phyloP scores from a whole-genome alignment of 495 filamentous ascomycete species.

The Xanthoparmelia taractica region DNA sequence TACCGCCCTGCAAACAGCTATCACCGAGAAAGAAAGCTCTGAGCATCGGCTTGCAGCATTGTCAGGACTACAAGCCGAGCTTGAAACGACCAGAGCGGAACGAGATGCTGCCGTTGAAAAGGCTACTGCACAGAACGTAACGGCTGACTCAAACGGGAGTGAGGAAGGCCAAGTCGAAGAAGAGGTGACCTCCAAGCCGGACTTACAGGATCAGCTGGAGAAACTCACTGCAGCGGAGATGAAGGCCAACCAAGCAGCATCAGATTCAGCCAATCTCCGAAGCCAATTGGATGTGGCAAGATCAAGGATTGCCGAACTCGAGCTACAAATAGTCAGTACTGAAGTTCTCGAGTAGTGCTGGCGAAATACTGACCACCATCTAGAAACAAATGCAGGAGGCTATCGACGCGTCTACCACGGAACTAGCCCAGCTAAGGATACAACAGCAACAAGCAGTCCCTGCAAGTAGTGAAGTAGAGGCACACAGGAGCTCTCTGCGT shows the following conservation, averaged over 20 bases:
- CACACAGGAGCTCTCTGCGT: constrained; percentile 33
- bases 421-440: constrained; percentile 16
- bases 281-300: constrained; percentile 19
- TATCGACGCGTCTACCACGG: constrained; percentile 23
- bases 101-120: constrained; percentile 35
- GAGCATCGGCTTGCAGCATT: constrained; percentile 30
- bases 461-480: constrained; percentile 18
- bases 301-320: constrained; percentile 38
- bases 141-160: constrained; percentile 17
- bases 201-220: constrained; percentile 38
- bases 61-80: constrained; percentile 37
- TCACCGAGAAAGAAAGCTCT: constrained; percentile 44
- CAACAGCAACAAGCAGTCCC: constrained; percentile 11
- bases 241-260: constrained; percentile 35
- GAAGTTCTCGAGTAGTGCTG: background rate
- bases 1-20: constrained; percentile 36
- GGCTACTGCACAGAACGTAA: constrained; percentile 20
- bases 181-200: constrained; percentile 33
- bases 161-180: constrained; percentile 29
- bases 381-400: constrained; percentile 29
- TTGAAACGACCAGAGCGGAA: constrained; percentile 41
- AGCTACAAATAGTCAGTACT: constrained; percentile 25
- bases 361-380: constrained; percentile 8
- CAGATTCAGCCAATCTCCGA: constrained; percentile 15
- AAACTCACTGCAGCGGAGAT: constrained; percentile 44